Conservation (phyloP, 768 basidiomycete species). For the Mycena olivaceomarginata region DNA sequence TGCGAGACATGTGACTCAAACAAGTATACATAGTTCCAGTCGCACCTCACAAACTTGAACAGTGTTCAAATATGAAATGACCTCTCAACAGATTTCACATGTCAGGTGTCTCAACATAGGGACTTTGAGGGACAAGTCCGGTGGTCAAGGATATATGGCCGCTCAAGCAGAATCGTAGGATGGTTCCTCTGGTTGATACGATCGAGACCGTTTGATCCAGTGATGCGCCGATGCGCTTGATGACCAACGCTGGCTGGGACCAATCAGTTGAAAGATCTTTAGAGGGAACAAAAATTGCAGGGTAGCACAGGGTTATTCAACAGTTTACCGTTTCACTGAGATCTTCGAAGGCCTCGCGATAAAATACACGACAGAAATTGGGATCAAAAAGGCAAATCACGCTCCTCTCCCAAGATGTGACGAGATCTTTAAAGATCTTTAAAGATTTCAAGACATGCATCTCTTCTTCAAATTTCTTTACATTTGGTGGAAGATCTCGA, state of each 20-base stretch:
- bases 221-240: not conserved
- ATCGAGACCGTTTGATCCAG: not conserved
- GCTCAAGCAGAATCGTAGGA: not conserved
- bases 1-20: no score
- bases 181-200: not conserved
- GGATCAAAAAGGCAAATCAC: conserved; percentile 3
- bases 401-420: no score
- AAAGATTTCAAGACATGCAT: no score
- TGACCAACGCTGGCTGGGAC: not conserved
- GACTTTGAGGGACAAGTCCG: not conserved
- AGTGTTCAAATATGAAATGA: no score
- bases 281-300: not conserved
- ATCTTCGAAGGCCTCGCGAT: not conserved
- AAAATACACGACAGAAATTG: not conserved
- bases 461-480: no score
- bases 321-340: not conserved
- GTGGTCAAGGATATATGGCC: no score
- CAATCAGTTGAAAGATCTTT: not conserved
- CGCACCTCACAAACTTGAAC: no score
- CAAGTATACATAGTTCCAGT: no score
- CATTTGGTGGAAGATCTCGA: conserved; percentile 4
- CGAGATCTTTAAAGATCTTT: no score
- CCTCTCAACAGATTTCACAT: not conserved
- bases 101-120: not conserved
- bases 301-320: no score